Evolutionary conservation across 768 basidiomycete species (phyloP).

Genomic region (Basidioascus undulatus): DNA sequence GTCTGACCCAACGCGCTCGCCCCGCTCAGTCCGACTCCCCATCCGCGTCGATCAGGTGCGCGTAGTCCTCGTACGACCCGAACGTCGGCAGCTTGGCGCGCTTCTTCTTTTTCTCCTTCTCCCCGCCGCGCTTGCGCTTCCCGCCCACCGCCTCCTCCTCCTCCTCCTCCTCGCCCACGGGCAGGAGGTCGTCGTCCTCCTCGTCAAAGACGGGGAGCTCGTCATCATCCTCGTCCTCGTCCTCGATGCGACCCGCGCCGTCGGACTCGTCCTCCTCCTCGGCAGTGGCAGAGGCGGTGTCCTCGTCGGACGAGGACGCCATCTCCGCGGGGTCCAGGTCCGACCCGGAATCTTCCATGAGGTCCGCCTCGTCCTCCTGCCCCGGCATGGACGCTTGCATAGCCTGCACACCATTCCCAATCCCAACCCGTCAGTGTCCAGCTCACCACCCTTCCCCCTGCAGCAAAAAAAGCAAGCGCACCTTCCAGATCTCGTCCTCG

Average conservation of each 20-base stretch:
- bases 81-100: constrained; percentile 10
- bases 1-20: no score
- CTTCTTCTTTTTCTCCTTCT: neutral
- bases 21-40: no score
- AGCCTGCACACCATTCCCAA: no score
- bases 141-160: neutral
- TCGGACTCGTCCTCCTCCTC: constrained; percentile 5
- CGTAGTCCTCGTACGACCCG: constrained; percentile 13
- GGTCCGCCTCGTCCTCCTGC: constrained; percentile 5
- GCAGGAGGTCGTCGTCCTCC: constrained; percentile 7
- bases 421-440: no score
- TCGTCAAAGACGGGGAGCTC: constrained; percentile 3
- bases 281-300: neutral
- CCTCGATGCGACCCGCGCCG: constrained; percentile 7
- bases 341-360: neutral
- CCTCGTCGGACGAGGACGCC: neutral
- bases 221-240: constrained; percentile 6
- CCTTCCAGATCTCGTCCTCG: constrained; percentile 12
- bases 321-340: neutral
- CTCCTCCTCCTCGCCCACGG: neutral
- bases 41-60: no score
- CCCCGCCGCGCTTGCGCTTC: no score
- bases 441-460: no score
- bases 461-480: no score
- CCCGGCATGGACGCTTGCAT: constrained; percentile 10